Conservation (phyloP, 2,329 filamentous ascomycete species). For the Epichloe glyceriae region DNA sequence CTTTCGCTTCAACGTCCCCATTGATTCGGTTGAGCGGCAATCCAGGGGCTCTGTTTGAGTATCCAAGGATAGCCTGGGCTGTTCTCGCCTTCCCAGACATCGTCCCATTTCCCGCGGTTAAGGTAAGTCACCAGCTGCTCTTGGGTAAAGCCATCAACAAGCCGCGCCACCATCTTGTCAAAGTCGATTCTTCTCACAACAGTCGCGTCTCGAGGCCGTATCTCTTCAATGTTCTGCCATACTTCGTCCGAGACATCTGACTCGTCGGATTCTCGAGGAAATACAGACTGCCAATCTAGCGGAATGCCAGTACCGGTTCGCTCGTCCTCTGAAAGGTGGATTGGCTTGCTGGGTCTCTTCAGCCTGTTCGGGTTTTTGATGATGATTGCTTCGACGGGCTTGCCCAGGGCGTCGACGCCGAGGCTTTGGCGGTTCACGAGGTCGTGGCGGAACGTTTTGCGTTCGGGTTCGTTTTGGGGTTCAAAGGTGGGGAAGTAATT, state of each 20-base stretch:
- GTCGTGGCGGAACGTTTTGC: slow-evolving; percentile 11
- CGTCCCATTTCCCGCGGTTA: slow-evolving; percentile 2
- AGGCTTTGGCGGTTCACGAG: slow-evolving; percentile 19
- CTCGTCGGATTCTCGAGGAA: slow-evolving; percentile 15
- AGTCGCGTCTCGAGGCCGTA: slow-evolving; percentile 29
- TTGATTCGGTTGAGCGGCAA: slow-evolving; percentile 16
- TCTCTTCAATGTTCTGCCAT: slow-evolving; percentile 32
- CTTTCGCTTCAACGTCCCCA: slow-evolving; percentile 21
- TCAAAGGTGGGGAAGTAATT: neutral
- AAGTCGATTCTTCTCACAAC: slow-evolving; percentile 29
- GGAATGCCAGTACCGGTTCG: slow-evolving; percentile 5
- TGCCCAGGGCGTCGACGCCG: slow-evolving; percentile 21
- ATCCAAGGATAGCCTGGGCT: slow-evolving; percentile 28
- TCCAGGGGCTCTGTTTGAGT: slow-evolving; percentile 27
- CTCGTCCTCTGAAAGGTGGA: slow-evolving; percentile 11
- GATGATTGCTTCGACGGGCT: slow-evolving; percentile 32
- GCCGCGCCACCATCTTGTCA: slow-evolving; percentile 21
- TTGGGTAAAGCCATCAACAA: slow-evolving; percentile 33
- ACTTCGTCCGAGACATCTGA: slow-evolving; percentile 21
- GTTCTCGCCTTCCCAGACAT: neutral
- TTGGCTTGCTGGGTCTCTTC: slow-evolving; percentile 8
- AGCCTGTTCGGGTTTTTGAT: slow-evolving; percentile 26
- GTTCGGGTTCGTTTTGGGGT: neutral
- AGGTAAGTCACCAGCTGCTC: slow-evolving; percentile 34
- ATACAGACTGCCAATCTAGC: slow-evolving; percentile 20